These are phyloP conservation scores for Knoxia roxburghii DNA, from an alignment of 257 asterid species.

Conservation along the genomic window DNA sequence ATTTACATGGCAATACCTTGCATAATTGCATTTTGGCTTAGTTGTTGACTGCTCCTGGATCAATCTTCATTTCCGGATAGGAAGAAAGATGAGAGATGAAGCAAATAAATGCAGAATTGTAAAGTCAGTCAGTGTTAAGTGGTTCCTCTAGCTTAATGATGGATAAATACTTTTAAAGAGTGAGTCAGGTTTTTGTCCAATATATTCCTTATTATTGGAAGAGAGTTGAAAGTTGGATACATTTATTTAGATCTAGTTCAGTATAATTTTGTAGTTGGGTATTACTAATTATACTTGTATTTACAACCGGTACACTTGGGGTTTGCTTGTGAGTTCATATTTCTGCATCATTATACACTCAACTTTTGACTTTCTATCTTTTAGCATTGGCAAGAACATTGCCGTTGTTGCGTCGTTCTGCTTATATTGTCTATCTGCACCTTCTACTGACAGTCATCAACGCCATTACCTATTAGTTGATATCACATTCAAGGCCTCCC, in stretches of 20 bases:
- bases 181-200: not conserved
- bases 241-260: not conserved
- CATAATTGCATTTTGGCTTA: too few species aligned
- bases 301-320: not conserved
- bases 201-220: not conserved
- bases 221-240: not conserved
- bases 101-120: not conserved
- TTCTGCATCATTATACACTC: too few species aligned
- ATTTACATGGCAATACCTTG: not conserved
- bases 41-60: not conserved
- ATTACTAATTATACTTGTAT: not conserved
- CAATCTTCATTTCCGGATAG: not conserved
- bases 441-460: not conserved
- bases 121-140: not conserved
- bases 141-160: not conserved
- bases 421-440: not conserved
- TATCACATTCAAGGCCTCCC: not conserved
- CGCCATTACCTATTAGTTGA: not conserved
- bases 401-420: not conserved
- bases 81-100: not conserved
- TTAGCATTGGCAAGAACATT: not conserved
- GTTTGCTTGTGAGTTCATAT: not conserved
- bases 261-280: not conserved
- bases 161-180: not conserved
- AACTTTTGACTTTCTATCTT: not conserved